These are phyloP conservation scores for Pleoardoris graminearum DNA, from an alignment of 2,329 filamentous ascomycete genomes.

Conservation along the genomic window DNA sequence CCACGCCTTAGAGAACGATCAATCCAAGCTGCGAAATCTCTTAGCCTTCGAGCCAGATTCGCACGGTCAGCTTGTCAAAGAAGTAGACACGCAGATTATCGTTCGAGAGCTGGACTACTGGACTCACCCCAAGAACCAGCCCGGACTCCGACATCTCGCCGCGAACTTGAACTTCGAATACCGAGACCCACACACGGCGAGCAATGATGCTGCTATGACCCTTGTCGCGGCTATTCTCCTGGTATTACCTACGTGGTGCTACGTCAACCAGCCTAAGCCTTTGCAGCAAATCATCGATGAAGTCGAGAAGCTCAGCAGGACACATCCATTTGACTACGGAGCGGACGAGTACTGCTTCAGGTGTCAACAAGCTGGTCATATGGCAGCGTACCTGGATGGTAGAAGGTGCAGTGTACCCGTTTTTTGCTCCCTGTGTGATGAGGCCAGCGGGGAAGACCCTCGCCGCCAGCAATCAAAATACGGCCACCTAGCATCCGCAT, in stretches of 20 bases:
- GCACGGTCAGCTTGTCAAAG: slow-evolving; percentile 16
- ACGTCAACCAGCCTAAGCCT: not conserved
- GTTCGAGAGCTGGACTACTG: slow-evolving; percentile 13
- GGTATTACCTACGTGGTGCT: slow-evolving; percentile 2
- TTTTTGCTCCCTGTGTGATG: not conserved
- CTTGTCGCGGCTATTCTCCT: slow-evolving; percentile 27
- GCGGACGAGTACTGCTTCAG: not conserved
- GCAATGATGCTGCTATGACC: slow-evolving; percentile 27
- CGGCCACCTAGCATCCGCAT: not conserved
- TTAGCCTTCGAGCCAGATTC: slow-evolving; percentile 19
- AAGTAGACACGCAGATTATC: slow-evolving; percentile 30
- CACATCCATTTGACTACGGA: not conserved
- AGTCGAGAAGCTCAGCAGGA: not conserved
- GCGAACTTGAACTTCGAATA: slow-evolving; percentile 17
- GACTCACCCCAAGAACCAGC: slow-evolving; percentile 11
- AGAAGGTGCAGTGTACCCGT: not conserved
- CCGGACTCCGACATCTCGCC: slow-evolving; percentile 15
- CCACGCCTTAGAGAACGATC: slow-evolving; percentile 26
- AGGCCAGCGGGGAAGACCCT: not conserved
- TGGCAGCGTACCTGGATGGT: not conserved
- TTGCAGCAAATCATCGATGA: not conserved
- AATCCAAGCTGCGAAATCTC: slow-evolving; percentile 18
- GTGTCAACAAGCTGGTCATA: not conserved
- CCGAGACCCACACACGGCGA: slow-evolving; percentile 24
- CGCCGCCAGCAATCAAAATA: not conserved